These are phyloP conservation scores for Tetratostichococcus sp. DNA, from an alignment of 139 green algal genomes.

Conservation along the genomic window DNA sequence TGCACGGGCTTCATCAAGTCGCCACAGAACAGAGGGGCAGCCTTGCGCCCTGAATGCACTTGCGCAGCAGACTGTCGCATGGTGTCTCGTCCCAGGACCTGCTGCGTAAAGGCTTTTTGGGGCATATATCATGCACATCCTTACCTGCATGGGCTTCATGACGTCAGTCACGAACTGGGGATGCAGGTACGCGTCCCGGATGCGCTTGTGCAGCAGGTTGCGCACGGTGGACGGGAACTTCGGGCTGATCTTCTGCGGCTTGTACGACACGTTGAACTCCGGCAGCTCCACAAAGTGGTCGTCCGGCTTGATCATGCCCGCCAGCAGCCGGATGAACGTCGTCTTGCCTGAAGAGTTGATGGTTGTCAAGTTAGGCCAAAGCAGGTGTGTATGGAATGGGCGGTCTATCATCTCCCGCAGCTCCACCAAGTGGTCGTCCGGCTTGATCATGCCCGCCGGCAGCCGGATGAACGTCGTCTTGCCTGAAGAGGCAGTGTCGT, in stretches of 20 bases:
- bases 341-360: conserved; percentile 82
- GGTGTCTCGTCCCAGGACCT: no score
- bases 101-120: no score
- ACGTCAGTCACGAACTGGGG: conserved; percentile 88
- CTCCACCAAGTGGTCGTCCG: conserved; percentile 55
- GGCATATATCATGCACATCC: no score
- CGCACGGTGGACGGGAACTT: conserved; percentile 91
- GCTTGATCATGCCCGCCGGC: conserved; percentile 40
- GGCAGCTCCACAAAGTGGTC: conserved; percentile 61
- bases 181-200: conserved; percentile 90
- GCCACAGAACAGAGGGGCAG: no score
- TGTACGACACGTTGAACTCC: conserved; percentile 93
- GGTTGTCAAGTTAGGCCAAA: no score
- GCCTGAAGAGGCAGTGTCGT: not conserved
- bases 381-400: no score
- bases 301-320: conserved; percentile 70
- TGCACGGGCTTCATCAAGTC: no score
- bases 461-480: conserved; percentile 9
- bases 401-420: conserved; percentile 83
- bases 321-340: conserved; percentile 98
- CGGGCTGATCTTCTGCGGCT: conserved; percentile 98
- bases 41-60: no score
- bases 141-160: conserved; percentile 73
- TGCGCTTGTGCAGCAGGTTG: conserved; percentile 93
- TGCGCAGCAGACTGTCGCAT: no score